Percentiles rank a stretch among this genome's conserved stretches.
phyloP scores from a whole-genome alignment of 1,284 basidiomycete genomes.

The Neonothopanus nambi region DNA sequence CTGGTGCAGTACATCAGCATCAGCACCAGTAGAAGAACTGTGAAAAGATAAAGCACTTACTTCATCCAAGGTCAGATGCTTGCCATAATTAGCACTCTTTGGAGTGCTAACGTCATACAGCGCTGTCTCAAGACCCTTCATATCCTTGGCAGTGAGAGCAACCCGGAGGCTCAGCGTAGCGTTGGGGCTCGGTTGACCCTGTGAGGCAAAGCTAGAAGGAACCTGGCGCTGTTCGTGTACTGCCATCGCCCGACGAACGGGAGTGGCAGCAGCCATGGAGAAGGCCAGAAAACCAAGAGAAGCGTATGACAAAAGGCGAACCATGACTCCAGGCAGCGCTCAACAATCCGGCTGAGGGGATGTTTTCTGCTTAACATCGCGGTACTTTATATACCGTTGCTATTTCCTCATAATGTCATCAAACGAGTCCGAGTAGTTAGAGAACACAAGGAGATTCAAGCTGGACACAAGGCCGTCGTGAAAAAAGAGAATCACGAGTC shows the following conservation, averaged over 20 bases:
- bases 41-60: constrained; percentile 16
- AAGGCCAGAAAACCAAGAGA: background rate
- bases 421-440: too few species aligned
- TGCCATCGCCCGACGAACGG: constrained; percentile 12
- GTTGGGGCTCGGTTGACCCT: constrained; percentile 12
- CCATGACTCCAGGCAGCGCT: constrained; percentile 1
- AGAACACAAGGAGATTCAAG: too few species aligned
- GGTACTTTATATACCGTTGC: too few species aligned
- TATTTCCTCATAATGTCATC: too few species aligned
- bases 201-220: constrained; percentile 11
- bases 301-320: constrained; percentile 7
- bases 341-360: too few species aligned
- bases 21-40: background rate
- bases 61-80: constrained; percentile 32
- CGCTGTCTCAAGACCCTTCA: constrained; percentile 34
- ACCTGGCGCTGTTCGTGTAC: constrained; percentile 13
- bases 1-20: background rate
- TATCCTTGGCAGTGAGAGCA: constrained; percentile 23
- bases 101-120: constrained; percentile 33
- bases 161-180: constrained; percentile 14
- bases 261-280: constrained; percentile 7
- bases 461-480: too few species aligned
- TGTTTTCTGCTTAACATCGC: too few species aligned
- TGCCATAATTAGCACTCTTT: constrained; percentile 27
- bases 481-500: too few species aligned